Base-by-base conservation (phyloP, 371 early-diverging fungal genomes). In the Ordospora colligata region DNA sequence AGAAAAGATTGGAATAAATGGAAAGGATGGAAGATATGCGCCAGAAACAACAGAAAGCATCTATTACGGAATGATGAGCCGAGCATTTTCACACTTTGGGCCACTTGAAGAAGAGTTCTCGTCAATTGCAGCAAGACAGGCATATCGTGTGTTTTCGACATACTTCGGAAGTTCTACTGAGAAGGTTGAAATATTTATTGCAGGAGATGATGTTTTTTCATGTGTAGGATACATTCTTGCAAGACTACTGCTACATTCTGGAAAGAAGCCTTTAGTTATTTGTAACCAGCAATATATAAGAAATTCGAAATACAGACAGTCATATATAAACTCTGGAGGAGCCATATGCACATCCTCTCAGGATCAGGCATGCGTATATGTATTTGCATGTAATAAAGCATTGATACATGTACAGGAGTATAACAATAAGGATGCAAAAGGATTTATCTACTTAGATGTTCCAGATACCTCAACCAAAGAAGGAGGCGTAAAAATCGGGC, bases 71-170 rank as follows among this genome's bases (percentile, higher is more conserved):
- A 58, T 58, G 58, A 58, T 58, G 32, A 17, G 19, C 11, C 10
- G 58, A 6, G 58, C 58, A 37, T 58, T 58, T 25, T n/a, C 37
- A 12, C 19, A 58, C 12, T 58, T 58, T 58, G 58, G 58, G 37
- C 58, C 58, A 37, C 58, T 58, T 37, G 58, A 58, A 19, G 58
- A 58, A n/a, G 58, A 58, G 37, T 58, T 58, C 58, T 58, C 37
- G 14, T 58, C 58, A 0, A 58, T 58, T 58, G 58, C 58, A n/a
- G 58, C 58, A 32, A 27, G 58, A 1, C 58, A 58, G 12, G 37
- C 58, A 58, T 58, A 58, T 40, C 32, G 58, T 8, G 40, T 58
- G 40, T 58, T 58, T 14, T 58, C 58, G 17, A 58, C 58, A 58
- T 58, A 58, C 58, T 58, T 58, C 19, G 37, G 10, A n/a, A 58